Conservation (phyloP, 805 yeast species). For the Lipomyces japonicus region DNA sequence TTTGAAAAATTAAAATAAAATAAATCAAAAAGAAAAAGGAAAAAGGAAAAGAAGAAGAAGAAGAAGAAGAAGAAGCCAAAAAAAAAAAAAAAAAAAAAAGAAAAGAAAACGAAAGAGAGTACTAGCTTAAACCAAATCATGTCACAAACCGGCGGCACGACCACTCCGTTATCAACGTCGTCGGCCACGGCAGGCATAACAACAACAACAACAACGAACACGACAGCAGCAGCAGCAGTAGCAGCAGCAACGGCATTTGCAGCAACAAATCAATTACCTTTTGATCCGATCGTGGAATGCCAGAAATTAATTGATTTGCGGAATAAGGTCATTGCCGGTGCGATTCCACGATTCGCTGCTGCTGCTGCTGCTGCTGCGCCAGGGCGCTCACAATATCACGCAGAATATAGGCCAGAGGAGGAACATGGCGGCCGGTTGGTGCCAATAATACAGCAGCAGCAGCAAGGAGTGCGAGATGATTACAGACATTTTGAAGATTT, state of each 20-base stretch:
- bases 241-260: background rate
- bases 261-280: constrained; percentile 13
- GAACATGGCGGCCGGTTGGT: background rate
- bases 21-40: too few species aligned
- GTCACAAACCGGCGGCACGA: too few species aligned
- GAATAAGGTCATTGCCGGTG: constrained; percentile 17
- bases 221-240: background rate
- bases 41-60: too few species aligned
- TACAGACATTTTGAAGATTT: background rate
- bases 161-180: too few species aligned
- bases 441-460: background rate
- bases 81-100: too few species aligned
- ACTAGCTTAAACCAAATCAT: too few species aligned
- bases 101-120: too few species aligned
- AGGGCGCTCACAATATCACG: background rate
- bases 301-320: constrained; percentile 24
- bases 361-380: background rate
- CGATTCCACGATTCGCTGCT: constrained; percentile 15
- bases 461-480: too few species aligned
- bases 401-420: background rate
- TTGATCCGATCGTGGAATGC: constrained; percentile 24
- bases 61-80: too few species aligned
- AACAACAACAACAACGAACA: background rate
- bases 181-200: too few species aligned
- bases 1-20: too few species aligned